Base-by-base conservation (phyloP, 2,329 filamentous ascomycete genomes). In the Pochonia chlamydosporia region DNA sequence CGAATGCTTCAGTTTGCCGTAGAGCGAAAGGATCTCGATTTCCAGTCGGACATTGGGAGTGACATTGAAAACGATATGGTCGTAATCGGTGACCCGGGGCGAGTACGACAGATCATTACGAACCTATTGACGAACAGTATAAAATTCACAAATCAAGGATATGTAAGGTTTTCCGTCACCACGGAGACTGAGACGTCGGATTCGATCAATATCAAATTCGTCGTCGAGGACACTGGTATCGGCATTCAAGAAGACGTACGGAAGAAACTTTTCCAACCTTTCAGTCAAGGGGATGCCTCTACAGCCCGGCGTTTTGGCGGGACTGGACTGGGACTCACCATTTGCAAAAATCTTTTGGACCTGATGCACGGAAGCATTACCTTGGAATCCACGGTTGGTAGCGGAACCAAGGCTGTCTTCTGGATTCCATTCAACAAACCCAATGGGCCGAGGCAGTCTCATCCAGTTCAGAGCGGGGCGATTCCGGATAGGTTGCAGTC, bases 1-100 rank as follows among this genome's bases (percentile, higher is more conserved):
- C 89, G 90, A 62, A 93, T 95, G 88, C 79, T 95, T 55, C 82
- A 85, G 36, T 95, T 95, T 56, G 89, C 87, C 1, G 89, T 91
- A 1, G 80, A 87, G 56, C 79, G 87, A 26, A 89, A 95, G 59
- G 86, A 87, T 36, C 71, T 96, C 4, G 81, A 80, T 8, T 91
- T 90, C 59, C 73, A 78, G 33, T 81, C 77, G 24, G 78, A 85
- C 40, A 79, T 89, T 44, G 75, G 81, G 6, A 69, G 74, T 1
- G 77, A 82, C 37, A 78, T 87, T 7, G 76, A 79, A 43, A 74
- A 75, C 26, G 81, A 89, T 55, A 70, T 93, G 47, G 84, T 90
- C 40, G 88, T 96, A 3, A 82, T 95, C 58, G 90, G 91, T 13
- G 90, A 96, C 58, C 89, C 89, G 8, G 88, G 89, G 10, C 79